Evolutionary conservation across 1,284 basidiomycete genomes (phyloP).

Genomic region (Moniliophthora roreri): DNA sequence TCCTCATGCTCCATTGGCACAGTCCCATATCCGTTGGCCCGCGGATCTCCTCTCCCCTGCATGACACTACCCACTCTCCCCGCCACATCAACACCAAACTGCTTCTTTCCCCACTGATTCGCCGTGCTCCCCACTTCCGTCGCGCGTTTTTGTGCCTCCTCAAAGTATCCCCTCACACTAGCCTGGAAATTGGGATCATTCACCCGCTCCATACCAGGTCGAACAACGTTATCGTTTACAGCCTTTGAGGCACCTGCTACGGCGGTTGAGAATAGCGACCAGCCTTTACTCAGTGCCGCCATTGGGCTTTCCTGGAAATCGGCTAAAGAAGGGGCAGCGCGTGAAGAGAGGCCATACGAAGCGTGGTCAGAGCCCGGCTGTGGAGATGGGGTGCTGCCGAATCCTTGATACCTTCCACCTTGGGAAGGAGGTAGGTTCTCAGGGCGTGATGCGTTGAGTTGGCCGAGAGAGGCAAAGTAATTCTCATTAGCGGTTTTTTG

Average conservation of each 20-base stretch:
- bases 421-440: conserved; percentile 79
- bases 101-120: conserved; percentile 71
- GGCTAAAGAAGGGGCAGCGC: conserved; percentile 63
- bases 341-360: conserved; percentile 66
- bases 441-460: conserved; percentile 68
- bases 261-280: conserved; percentile 79
- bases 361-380: conserved; percentile 49
- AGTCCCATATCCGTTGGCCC: conserved; percentile 55
- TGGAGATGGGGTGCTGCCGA: conserved; percentile 72
- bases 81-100: conserved; percentile 80
- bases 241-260: conserved; percentile 70
- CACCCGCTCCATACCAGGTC: conserved; percentile 77
- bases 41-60: conserved; percentile 45
- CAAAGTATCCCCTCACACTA: conserved; percentile 67
- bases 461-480: conserved; percentile 75
- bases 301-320: conserved; percentile 82
- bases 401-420: conserved; percentile 83
- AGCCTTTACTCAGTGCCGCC: conserved; percentile 79
- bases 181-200: conserved; percentile 76
- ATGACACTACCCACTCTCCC: conserved; percentile 64
- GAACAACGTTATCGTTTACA: conserved; percentile 79
- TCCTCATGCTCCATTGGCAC: conserved; percentile 51
- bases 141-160: conserved; percentile 65
- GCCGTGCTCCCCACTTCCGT: conserved; percentile 56
- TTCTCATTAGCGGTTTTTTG: conserved; percentile 76